Percentiles rank a stretch among this genome's conserved stretches.
Evolutionary conservation across 2,329 filamentous ascomycete genomes (phyloP).

Genomic region (Emmonsiellopsis sp.): DNA sequence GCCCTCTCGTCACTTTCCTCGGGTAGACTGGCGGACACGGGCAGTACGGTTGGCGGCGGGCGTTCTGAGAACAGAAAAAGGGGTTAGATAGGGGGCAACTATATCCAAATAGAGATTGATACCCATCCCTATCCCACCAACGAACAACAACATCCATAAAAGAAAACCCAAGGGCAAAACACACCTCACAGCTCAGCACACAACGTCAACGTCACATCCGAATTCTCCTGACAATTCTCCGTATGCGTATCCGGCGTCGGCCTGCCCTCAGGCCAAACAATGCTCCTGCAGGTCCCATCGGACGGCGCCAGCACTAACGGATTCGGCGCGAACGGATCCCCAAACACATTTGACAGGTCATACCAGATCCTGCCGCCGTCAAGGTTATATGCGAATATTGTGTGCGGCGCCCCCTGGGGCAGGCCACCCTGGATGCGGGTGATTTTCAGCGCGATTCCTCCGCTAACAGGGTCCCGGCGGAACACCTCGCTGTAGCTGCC

Average conservation of each 20-base stretch:
- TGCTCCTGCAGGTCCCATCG: slow-evolving; percentile 17
- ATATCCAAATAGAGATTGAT: too few species aligned
- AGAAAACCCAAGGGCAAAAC: background rate
- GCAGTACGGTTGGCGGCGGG: background rate
- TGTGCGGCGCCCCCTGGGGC: slow-evolving; percentile 28
- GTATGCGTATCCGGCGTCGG: slow-evolving; percentile 23
- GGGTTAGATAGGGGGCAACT: background rate
- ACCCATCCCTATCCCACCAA: background rate
- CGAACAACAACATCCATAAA: background rate
- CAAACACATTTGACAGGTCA: slow-evolving; percentile 36
- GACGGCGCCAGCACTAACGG: slow-evolving; percentile 18
- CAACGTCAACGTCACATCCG: slow-evolving; percentile 22
- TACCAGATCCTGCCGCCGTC: slow-evolving; percentile 30
- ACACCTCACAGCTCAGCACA: slow-evolving; percentile 10
- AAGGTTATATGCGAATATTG: slow-evolving; percentile 35
- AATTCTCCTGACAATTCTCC: slow-evolving; percentile 18
- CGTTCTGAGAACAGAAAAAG: background rate
- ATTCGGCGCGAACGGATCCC: slow-evolving; percentile 30
- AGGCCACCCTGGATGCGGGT: slow-evolving; percentile 27
- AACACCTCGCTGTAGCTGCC: slow-evolving; percentile 27
- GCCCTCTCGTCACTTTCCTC: too few species aligned
- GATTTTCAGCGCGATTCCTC: slow-evolving; percentile 37
- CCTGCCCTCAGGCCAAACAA: slow-evolving; percentile 26
- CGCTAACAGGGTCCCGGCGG: slow-evolving; percentile 26
- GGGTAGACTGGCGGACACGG: too few species aligned